Conservation (phyloP, 169 alveolate species). For the Plasmodium yoelii region DNA sequence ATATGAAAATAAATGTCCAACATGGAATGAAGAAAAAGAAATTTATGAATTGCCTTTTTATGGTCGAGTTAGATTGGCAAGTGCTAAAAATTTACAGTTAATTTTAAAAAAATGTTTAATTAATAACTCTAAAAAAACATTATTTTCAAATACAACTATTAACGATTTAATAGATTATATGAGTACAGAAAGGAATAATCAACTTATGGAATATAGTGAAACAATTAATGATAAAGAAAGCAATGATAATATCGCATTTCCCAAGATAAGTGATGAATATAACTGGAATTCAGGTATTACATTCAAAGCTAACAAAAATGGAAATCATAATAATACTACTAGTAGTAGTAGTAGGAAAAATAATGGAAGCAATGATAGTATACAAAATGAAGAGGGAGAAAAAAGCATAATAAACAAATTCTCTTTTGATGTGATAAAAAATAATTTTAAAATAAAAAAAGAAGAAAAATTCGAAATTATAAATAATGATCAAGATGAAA, state of each 20-base stretch:
- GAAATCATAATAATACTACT: background rate
- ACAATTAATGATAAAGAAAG: background rate
- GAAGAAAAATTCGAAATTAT: conserved; percentile 62
- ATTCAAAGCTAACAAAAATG: background rate
- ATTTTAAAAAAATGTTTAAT: conserved; percentile 75
- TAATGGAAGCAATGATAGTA: background rate
- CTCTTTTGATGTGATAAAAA: conserved; percentile 77
- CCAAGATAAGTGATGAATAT: background rate
- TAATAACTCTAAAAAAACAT: conserved; percentile 11
- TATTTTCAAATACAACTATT: conserved; percentile 39
- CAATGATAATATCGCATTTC: background rate
- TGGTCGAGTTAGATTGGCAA: conserved; percentile 82
- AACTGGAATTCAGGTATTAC: background rate
- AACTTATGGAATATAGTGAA: background rate
- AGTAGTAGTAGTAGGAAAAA: background rate
- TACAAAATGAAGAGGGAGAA: conserved; percentile 8
- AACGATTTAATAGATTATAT: conserved; percentile 75
- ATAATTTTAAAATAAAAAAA: conserved; percentile 41
- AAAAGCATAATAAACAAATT: conserved; percentile 34
- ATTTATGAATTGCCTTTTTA: conserved; percentile 82
- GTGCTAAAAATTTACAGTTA: conserved; percentile 85
- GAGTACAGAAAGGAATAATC: background rate
- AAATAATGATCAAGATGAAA: conserved; percentile 75
- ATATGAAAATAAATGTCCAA: conserved; percentile 76
- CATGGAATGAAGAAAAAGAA: conserved; percentile 81